phyloP scores from a whole-genome alignment of 2,329 filamentous ascomycete genomes.

The Cercospora beticola region DNA sequence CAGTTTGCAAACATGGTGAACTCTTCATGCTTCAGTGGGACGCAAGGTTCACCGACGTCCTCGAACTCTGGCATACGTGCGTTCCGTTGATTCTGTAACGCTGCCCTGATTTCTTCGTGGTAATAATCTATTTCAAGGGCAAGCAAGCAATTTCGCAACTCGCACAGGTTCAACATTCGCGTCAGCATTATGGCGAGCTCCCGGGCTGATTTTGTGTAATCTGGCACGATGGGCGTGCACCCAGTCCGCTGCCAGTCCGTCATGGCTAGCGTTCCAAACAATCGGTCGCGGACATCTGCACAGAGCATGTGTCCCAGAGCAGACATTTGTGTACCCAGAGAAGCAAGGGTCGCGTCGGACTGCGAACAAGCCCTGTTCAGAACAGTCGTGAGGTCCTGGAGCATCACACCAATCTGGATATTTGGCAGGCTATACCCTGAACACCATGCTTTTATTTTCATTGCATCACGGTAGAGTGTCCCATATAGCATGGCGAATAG shows the following conservation, averaged over 20 bases:
- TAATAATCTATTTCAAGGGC: neutral
- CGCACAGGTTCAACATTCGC: neutral
- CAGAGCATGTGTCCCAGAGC: neutral
- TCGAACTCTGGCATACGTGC: neutral
- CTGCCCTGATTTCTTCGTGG: neutral
- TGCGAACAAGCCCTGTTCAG: too few species aligned
- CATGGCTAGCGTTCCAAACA: neutral
- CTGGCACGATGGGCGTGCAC: neutral
- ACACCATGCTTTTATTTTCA: too few species aligned
- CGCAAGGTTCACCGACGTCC: neutral
- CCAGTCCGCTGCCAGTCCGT: too few species aligned
- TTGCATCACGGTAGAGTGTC: too few species aligned
- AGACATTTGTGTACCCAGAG: too few species aligned
- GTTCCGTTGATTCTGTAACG: neutral
- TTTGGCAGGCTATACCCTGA: too few species aligned
- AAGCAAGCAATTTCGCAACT: neutral
- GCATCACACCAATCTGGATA: too few species aligned
- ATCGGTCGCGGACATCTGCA: neutral
- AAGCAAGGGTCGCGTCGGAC: too few species aligned
- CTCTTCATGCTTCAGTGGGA: neutral
- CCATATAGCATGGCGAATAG: neutral
- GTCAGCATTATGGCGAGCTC: neutral
- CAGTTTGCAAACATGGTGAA: neutral
- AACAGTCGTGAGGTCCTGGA: fast-evolving
- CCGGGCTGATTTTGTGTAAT: neutral